Evolutionary conservation across 2,329 filamentous ascomycete species (phyloP).

Genomic region (Cryphonectria radicalis): DNA sequence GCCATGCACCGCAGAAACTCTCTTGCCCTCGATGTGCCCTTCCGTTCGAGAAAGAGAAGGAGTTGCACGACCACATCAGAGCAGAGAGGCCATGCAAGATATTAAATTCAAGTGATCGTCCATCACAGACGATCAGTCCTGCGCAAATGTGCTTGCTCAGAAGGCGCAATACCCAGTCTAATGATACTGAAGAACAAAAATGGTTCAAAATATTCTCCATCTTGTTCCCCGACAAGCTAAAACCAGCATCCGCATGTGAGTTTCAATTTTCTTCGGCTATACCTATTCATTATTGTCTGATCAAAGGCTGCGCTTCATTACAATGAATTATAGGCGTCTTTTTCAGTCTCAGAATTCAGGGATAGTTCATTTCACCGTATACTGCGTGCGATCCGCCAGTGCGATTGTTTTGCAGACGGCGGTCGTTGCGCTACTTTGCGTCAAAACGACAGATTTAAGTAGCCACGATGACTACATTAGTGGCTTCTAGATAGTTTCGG

Average conservation of each 20-base stretch:
- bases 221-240: background rate
- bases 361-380: background rate
- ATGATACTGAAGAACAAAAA: constrained; percentile 3
- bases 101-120: background rate
- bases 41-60: constrained; percentile 9
- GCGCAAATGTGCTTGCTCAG: constrained; percentile 4
- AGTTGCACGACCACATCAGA: constrained; percentile 7
- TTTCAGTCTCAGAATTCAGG: background rate
- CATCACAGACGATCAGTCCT: constrained; percentile 4
- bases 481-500: background rate
- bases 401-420: background rate
- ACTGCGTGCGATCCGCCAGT: background rate
- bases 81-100: constrained; percentile 8
- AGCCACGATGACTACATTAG: background rate
- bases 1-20: constrained; percentile 2
- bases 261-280: background rate
- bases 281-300: background rate
- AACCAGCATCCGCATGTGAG: constrained; percentile 11
- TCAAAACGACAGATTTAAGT: background rate
- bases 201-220: constrained; percentile 12
- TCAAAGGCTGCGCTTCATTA: background rate
- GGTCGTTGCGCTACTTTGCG: background rate
- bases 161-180: constrained; percentile 12
- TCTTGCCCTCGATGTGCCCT: constrained; percentile 12
- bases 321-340: background rate